Base-by-base conservation (phyloP, 495 filamentous ascomycete genomes). In the Podospora pseudocomata region DNA sequence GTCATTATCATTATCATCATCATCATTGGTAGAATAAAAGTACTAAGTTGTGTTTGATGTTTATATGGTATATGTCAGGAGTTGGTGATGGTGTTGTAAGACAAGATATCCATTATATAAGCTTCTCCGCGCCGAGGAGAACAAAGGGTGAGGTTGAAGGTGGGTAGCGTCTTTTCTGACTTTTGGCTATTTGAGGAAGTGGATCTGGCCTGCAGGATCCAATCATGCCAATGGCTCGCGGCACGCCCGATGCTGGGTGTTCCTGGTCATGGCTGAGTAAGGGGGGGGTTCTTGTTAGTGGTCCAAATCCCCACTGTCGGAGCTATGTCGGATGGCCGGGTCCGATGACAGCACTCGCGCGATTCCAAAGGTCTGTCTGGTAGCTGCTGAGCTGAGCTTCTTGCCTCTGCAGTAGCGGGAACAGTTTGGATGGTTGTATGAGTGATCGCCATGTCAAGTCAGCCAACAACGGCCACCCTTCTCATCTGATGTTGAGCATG, bases 241-340 rank as follows among this genome's bases (percentile, higher is more conserved):
- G 56, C 68, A 67, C 65, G 68, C 65, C 20, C 32, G 59, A 61
- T n/a, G 23, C 30, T 59, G 39, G 39, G 13, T 11, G 39, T 49
- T 49, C 39, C 39, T 60, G 19, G 28, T 62, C 30, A 63, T 57
- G 67, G 67, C 63, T 70, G 68, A 70, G 68, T 70, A 70, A 70
- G 61, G 58, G 11, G 11, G 59, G 59, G n/a, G 20, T 61, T 61
- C 30, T 61, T 61, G 26, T 32, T 26, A 23, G 16, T 18, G 26
- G 26, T 61, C 61, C 27, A 32, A 44, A 28, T 1, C 61, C 32
- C 61, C 61, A 63, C 61, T 32, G 34, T 63, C 61, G 61, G 61
- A 63, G 61, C 61, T 20, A 19, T 63, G 61, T 63, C 61, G 61
- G 61, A 63, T 32, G 61, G 30, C 15, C 15, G 13, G 39, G 39